Conservation (phyloP, 306 rosid species). For the Hippophae gyantsensis region DNA sequence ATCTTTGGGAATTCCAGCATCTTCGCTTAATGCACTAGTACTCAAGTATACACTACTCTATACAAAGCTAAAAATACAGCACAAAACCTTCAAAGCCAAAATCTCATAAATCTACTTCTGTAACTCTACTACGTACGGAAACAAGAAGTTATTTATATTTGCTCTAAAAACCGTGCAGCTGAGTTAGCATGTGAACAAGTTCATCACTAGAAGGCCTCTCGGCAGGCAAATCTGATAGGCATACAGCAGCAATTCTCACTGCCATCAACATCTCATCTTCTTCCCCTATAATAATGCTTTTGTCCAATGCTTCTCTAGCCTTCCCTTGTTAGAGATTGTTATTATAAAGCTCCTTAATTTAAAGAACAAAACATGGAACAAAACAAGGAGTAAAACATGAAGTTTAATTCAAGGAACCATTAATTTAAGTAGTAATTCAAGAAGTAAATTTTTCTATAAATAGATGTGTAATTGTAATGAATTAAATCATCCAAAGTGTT, state of each 20-base stretch:
- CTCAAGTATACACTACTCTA: not conserved
- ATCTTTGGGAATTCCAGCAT: not conserved
- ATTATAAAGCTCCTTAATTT: no score
- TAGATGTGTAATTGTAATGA: no score
- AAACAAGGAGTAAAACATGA: no score
- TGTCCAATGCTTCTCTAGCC: conserved; percentile 68
- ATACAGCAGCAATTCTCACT: conserved; percentile 78
- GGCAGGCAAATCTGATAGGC: conserved; percentile 80
- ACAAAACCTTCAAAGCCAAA: conserved; percentile 15
- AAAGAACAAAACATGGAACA: no score
- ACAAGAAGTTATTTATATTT: conserved; percentile 18
- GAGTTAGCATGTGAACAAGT: conserved; percentile 97
- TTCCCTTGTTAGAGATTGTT: no score
- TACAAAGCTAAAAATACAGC: not conserved
- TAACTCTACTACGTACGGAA: conserved; percentile 25
- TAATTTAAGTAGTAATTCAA: no score
- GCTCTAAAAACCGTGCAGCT: conserved; percentile 81
- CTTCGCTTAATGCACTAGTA: not conserved
- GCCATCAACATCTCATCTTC: conserved; percentile 99
- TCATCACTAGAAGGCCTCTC: conserved; percentile 96
- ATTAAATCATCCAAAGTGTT: no score
- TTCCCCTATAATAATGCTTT: conserved; percentile 53
- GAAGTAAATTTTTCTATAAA: no score
- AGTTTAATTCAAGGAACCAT: no score
- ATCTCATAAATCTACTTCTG: not conserved